Percentiles rank a stretch among this genome's conserved stretches.
These are phyloP conservation scores for Euphrasia confusa DNA, from an alignment of 257 asterid species.

Conservation along the genomic window DNA sequence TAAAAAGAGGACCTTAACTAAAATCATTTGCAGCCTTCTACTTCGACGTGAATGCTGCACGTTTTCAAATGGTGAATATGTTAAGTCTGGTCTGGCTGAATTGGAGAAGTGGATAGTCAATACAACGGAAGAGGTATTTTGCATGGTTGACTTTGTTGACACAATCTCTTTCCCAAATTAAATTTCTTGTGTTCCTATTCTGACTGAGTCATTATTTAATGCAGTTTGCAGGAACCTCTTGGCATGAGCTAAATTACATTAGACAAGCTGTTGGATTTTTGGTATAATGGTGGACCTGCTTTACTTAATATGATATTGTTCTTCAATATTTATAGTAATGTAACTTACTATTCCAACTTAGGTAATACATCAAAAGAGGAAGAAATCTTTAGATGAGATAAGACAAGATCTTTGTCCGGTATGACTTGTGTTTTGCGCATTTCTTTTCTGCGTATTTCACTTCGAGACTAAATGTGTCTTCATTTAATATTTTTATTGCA, in stretches of 20 bases:
- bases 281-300: constrained; percentile 42
- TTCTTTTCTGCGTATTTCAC: constrained; percentile 2
- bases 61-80: constrained; percentile 94
- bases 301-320: not conserved
- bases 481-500: constrained; percentile 25
- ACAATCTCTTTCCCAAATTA: constrained; percentile 16
- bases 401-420: constrained; percentile 98
- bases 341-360: constrained; percentile 26
- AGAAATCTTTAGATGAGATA: constrained; percentile 92
- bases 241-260: constrained; percentile 96
- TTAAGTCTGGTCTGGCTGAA: constrained; percentile 96
- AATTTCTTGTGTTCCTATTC: constrained; percentile 18
- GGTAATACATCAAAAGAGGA: constrained; percentile 98
- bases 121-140: constrained; percentile 77
- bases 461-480: constrained; percentile 19
- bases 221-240: constrained; percentile 96
- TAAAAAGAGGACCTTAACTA: constrained; percentile 7
- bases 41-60: constrained; percentile 99
- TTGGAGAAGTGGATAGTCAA: constrained; percentile 93
- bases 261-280: constrained; percentile 99
- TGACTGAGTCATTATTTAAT: constrained; percentile 34
- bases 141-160: constrained; percentile 15
- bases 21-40: constrained; percentile 53
- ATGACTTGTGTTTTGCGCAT: constrained; percentile 20
- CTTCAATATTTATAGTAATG: constrained; percentile 7